These are phyloP conservation scores for Carpinus fangiana DNA, from an alignment of 306 rosid species.

Conservation along the genomic window DNA sequence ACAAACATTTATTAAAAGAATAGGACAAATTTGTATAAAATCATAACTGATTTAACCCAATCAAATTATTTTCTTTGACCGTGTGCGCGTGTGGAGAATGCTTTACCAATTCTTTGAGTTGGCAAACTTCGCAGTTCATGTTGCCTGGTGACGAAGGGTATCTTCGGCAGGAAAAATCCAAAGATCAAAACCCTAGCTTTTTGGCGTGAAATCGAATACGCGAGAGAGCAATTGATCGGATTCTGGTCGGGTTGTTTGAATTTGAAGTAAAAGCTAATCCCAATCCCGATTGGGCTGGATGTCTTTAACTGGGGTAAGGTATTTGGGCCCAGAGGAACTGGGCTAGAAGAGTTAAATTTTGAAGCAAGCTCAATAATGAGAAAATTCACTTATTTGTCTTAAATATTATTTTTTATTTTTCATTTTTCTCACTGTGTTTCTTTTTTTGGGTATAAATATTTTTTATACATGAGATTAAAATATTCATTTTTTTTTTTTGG, in stretches of 20 bases:
- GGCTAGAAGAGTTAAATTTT: background rate
- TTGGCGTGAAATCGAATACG: background rate
- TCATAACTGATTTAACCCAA: background rate
- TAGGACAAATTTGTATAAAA: background rate
- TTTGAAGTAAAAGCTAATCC: background rate
- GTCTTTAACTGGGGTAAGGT: background rate
- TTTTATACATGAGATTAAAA: too few species aligned
- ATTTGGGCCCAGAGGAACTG: background rate
- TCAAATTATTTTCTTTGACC: background rate
- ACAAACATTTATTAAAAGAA: background rate
- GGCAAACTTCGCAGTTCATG: conserved; percentile 96
- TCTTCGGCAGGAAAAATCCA: background rate
- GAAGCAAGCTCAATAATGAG: too few species aligned
- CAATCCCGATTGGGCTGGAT: background rate
- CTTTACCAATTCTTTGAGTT: conserved; percentile 81
- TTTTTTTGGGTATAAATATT: too few species aligned
- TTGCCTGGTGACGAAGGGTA: conserved; percentile 17
- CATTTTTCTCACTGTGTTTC: too few species aligned
- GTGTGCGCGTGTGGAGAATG: background rate
- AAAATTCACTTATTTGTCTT: too few species aligned
- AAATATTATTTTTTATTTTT: too few species aligned
- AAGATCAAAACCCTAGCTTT: conserved; percentile 34
- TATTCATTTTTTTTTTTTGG: too few species aligned
- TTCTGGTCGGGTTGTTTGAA: background rate
- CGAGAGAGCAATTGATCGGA: background rate